These are phyloP conservation scores for Astrothelium subdiscretum DNA, from an alignment of 495 filamentous ascomycete species.

Conservation along the genomic window DNA sequence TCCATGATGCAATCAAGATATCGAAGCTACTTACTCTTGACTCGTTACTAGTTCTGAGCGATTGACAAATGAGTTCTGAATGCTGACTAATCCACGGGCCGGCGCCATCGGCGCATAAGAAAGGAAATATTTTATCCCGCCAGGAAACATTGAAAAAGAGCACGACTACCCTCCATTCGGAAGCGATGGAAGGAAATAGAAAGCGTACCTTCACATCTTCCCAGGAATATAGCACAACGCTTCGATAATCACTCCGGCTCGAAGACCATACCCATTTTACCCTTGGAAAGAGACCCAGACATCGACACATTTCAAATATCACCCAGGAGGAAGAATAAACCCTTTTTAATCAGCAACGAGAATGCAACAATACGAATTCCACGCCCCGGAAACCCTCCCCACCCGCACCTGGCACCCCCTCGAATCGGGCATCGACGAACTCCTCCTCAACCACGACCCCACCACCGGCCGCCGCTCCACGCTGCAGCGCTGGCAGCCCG, in stretches of 20 bases:
- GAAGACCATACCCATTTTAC: no score
- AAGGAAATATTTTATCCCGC: no score
- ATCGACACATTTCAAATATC: no score
- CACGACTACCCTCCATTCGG: no score
- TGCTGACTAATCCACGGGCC: neutral
- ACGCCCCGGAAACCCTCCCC: neutral
- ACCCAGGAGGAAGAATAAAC: no score
- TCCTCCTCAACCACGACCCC: neutral
- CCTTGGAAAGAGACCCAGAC: no score
- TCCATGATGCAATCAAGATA: neutral
- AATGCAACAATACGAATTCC: neutral
- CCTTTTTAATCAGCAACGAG: no score
- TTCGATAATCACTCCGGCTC: no score
- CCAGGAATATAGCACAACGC: no score
- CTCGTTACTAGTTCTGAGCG: neutral
- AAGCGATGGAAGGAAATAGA: neutral
- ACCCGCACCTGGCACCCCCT: neutral
- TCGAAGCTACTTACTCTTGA: neutral
- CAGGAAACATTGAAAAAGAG: no score
- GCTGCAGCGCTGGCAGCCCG: slow-evolving; percentile 1
- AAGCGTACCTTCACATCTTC: no score
- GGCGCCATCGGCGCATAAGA: no score
- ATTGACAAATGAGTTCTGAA: neutral
- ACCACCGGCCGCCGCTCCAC: neutral
- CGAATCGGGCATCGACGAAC: neutral